Percentiles rank a stretch among this genome's conserved stretches.
phyloP scores from a whole-genome alignment of 805 yeast genomes.

The Dipodascopsis tothii region DNA sequence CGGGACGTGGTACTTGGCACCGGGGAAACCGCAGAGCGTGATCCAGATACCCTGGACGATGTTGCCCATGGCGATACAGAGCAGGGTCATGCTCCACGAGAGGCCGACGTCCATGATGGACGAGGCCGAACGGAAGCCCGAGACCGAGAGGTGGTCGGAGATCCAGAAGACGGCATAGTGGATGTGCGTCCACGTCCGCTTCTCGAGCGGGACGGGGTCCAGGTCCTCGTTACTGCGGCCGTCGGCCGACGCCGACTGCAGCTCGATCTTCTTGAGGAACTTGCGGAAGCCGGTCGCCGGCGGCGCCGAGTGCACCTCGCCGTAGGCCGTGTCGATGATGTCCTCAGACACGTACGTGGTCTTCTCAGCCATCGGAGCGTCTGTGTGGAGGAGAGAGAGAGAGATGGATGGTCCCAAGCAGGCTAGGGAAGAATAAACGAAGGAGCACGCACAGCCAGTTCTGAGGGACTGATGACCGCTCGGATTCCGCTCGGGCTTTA shows the following conservation, averaged over 20 bases:
- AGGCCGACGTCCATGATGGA: slow-evolving; percentile 40
- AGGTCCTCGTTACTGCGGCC: slow-evolving; percentile 9
- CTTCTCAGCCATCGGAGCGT: too few species aligned
- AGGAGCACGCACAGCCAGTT: too few species aligned
- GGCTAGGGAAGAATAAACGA: too few species aligned
- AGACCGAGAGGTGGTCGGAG: slow-evolving; percentile 30
- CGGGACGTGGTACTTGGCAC: slow-evolving; percentile 45
- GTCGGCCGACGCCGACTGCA: neutral
- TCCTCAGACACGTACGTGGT: too few species aligned
- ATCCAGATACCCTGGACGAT: slow-evolving; percentile 37
- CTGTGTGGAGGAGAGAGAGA: too few species aligned
- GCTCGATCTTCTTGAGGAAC: neutral
- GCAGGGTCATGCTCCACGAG: slow-evolving; percentile 40
- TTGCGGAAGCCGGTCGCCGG: too few species aligned
- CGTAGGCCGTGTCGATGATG: too few species aligned
- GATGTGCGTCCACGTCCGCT: slow-evolving; percentile 43
- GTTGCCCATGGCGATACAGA: slow-evolving; percentile 38
- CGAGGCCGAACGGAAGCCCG: slow-evolving; percentile 40
- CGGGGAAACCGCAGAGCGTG: slow-evolving; percentile 41
- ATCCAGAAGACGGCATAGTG: slow-evolving; percentile 32
- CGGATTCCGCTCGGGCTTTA: too few species aligned
- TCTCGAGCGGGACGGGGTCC: slow-evolving; percentile 16
- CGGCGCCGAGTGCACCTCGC: too few species aligned
- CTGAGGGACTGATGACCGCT: too few species aligned
- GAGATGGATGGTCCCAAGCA: too few species aligned